Conservation (phyloP, 2,329 filamentous ascomycete species). For the Hypoxylon sp. region DNA sequence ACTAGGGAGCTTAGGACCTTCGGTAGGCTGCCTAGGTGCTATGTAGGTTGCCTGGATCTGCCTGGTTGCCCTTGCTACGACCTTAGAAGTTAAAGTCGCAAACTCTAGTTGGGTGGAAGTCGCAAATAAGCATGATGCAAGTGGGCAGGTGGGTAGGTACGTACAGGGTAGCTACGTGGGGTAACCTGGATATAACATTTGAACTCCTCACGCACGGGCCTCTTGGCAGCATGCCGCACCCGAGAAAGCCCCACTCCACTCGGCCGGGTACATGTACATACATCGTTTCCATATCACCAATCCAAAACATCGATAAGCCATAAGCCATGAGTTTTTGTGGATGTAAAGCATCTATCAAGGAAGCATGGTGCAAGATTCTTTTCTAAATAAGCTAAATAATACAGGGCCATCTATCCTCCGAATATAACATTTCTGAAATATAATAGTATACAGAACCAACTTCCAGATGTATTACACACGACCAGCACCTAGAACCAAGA, state of each 20-base stretch:
- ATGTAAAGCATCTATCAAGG: background rate
- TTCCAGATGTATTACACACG: background rate
- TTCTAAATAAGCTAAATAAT: background rate
- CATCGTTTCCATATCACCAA: background rate
- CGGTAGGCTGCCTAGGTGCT: too few relatives aligned
- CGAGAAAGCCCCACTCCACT: conserved; percentile 1
- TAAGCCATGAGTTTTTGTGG: background rate
- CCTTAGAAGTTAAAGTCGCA: background rate
- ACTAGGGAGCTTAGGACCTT: background rate
- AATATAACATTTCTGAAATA: conserved; percentile 6
- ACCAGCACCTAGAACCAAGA: background rate
- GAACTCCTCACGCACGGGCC: background rate
- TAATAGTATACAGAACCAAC: conserved; percentile 16
- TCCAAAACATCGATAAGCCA: background rate
- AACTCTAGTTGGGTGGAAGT: conserved; percentile 4
- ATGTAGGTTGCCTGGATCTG: background rate
- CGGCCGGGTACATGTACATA: background rate
- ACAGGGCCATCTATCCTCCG: background rate
- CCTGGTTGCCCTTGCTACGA: conserved; percentile 8
- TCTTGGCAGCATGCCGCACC: conserved; percentile 9
- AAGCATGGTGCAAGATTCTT: background rate
- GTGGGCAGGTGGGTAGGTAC: conserved; percentile 19
- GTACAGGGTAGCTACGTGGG: conserved; percentile 26
- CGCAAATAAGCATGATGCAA: conserved; percentile 32
- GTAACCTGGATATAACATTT: conserved; percentile 11